Conservation (phyloP, 805 yeast genomes). For the Cyberlindnera maclurae region DNA sequence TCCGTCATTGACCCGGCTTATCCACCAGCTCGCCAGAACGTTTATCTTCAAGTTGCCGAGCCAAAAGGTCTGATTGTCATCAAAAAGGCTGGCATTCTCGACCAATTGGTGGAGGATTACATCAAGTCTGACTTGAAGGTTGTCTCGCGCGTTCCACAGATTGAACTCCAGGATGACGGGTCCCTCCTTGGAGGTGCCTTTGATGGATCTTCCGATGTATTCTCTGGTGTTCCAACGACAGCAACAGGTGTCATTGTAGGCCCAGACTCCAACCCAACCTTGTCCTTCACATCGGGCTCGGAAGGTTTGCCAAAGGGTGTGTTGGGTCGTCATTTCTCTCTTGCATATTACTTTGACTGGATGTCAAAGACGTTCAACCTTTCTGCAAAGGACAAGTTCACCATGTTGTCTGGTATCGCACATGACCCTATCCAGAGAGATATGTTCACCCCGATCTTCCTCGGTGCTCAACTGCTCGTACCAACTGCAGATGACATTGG, state of each 20-base stretch:
- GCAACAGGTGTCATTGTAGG: conserved; percentile 91
- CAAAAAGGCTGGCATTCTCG: conserved; percentile 81
- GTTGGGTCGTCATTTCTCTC: conserved; percentile 91
- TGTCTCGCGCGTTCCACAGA: conserved; percentile 64
- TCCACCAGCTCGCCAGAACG: conserved; percentile 96
- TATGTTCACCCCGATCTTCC: conserved; percentile 93
- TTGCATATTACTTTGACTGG: conserved; percentile 98
- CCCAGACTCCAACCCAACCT: conserved; percentile 95
- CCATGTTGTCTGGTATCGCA: conserved; percentile 98
- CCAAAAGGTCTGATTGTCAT: conserved; percentile 89
- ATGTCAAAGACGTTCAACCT: conserved; percentile 84
- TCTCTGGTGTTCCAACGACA: conserved; percentile 40
- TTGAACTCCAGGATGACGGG: conserved; percentile 75
- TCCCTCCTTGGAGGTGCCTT: conserved; percentile 51
- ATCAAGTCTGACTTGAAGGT: conserved; percentile 68
- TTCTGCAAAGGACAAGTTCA: conserved; percentile 75
- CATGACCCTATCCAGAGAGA: conserved; percentile 99
- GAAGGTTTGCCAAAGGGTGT: conserved; percentile 99
- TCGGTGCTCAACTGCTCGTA: conserved; percentile 88
- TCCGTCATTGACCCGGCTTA: conserved; percentile 98
- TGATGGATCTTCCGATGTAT: conserved; percentile 37
- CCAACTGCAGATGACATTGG: conserved; percentile 98
- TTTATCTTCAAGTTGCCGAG: conserved; percentile 86
- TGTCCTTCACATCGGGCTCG: conserved; percentile 94
- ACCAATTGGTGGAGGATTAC: conserved; percentile 70